A percentile compares a stretch with the other conserved stretches of the same genome.
Evolutionary conservation across 1,284 basidiomycete genomes (phyloP).

Genomic region (Apiotrichum montevideense): DNA sequence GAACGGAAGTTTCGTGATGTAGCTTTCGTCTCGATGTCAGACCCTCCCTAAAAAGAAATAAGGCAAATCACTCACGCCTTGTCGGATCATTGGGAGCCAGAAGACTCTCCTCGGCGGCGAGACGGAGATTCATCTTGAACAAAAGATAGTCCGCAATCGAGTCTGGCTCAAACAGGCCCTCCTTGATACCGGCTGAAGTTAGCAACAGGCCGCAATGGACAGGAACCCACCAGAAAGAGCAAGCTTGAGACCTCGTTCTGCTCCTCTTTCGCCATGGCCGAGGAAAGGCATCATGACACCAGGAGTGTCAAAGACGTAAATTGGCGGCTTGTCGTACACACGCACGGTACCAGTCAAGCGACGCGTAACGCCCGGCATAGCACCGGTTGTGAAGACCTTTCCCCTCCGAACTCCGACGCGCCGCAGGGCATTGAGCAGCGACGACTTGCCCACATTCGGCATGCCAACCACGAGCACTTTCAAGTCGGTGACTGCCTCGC

Average conservation of each 20-base stretch:
- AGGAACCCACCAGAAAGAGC: constrained; percentile 72
- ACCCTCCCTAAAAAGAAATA: too few species aligned
- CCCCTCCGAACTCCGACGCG: constrained; percentile 75
- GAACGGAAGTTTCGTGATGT: constrained; percentile 56
- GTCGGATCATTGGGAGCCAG: constrained; percentile 4
- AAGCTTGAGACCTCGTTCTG: constrained; percentile 86
- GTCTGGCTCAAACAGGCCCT: constrained; percentile 81
- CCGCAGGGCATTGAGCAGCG: constrained; percentile 83
- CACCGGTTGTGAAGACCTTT: constrained; percentile 84
- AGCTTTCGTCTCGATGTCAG: constrained; percentile 39
- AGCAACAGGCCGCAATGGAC: background rate
- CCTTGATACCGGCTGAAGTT: constrained; percentile 82
- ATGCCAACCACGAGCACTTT: constrained; percentile 91
- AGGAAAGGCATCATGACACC: constrained; percentile 96
- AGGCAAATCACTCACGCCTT: constrained; percentile 50
- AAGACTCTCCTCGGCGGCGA: constrained; percentile 18
- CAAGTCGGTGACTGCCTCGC: constrained; percentile 52
- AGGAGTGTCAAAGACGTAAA: constrained; percentile 93
- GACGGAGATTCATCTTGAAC: constrained; percentile 75
- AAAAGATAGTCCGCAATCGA: constrained; percentile 78
- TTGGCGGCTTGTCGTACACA: constrained; percentile 66
- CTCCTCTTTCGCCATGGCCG: constrained; percentile 73
- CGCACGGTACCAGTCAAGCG: constrained; percentile 76
- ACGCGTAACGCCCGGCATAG: constrained; percentile 80
- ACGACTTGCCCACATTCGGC: constrained; percentile 98